Conservation (phyloP, 2,329 filamentous ascomycete genomes). For the Colletotrichum salicis region DNA sequence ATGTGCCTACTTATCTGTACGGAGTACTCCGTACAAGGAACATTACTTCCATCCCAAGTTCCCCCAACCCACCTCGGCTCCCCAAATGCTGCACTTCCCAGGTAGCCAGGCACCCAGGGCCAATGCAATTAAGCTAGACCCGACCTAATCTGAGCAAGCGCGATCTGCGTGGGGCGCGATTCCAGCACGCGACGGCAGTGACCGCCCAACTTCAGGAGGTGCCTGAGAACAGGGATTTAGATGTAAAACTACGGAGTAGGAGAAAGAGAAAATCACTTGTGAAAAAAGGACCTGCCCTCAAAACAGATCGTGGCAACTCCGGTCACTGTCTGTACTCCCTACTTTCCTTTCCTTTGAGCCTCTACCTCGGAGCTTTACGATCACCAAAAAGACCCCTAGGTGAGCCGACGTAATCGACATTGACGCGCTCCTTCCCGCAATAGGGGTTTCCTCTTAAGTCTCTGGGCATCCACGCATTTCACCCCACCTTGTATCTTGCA, state of each 20-base stretch:
- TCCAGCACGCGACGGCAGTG: background rate
- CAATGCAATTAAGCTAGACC: background rate
- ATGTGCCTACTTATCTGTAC: too few species aligned
- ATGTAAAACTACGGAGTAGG: background rate
- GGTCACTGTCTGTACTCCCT: background rate
- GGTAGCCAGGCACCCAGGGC: background rate
- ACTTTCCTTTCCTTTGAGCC: background rate
- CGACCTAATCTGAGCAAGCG: background rate
- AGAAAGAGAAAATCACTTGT: background rate
- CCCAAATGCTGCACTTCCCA: background rate
- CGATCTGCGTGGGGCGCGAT: background rate
- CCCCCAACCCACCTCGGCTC: background rate
- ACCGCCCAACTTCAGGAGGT: background rate
- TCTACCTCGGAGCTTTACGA: background rate
- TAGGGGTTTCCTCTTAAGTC: background rate
- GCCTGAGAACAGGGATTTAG: background rate
- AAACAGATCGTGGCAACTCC: background rate
- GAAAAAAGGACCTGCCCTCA: background rate
- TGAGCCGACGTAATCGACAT: background rate
- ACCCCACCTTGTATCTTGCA: background rate
- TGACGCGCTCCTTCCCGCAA: background rate
- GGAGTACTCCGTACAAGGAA: background rate
- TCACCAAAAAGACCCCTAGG: background rate
- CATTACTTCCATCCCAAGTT: background rate
- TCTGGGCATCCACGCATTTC: background rate